Evolutionary conservation across 2,329 filamentous ascomycete genomes (phyloP).

Genomic region (Akanthomyces uredinophilus): DNA sequence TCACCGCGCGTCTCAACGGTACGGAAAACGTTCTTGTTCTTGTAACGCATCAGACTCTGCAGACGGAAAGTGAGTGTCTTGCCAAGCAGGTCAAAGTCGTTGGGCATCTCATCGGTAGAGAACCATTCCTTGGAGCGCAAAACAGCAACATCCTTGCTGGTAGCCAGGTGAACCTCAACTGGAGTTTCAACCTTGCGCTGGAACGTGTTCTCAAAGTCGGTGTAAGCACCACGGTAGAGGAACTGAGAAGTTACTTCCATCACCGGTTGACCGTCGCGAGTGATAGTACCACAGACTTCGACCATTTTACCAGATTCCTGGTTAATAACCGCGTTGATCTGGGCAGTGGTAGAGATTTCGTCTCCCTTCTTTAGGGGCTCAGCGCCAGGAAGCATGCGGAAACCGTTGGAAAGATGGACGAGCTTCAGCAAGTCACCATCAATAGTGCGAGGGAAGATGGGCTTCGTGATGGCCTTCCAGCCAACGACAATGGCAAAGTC

Average conservation of each 20-base stretch:
- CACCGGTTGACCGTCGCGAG: constrained; percentile 72
- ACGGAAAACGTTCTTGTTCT: constrained; percentile 89
- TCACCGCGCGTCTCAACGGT: constrained; percentile 88
- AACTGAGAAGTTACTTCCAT: constrained; percentile 99
- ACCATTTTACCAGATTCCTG: constrained; percentile 99
- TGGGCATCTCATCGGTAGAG: constrained; percentile 63
- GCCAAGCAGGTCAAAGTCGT: constrained; percentile 79
- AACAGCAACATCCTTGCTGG: constrained; percentile 87
- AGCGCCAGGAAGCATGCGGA: constrained; percentile 96
- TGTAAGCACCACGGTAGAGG: constrained; percentile 88
- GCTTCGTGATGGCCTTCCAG: constrained; percentile 99
- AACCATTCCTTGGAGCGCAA: constrained; percentile 98
- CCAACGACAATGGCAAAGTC: constrained; percentile 98
- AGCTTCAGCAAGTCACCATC: constrained; percentile 95
- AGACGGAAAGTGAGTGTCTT: constrained; percentile 96
- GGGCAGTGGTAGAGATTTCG: constrained; percentile 83
- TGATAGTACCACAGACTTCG: constrained; percentile 97
- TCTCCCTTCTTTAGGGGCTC: constrained; percentile 95
- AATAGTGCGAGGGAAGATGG: constrained; percentile 94
- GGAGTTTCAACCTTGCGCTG: constrained; percentile 94
- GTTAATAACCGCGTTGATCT: constrained; percentile 97
- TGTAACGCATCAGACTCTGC: constrained; percentile 85
- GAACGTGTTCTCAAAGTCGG: constrained; percentile 96
- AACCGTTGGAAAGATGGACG: constrained; percentile 93
- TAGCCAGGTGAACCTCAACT: constrained; percentile 84